Evolutionary conservation across 2,329 filamentous ascomycete species (phyloP).

Genomic region (Tolypocladium album): DNA sequence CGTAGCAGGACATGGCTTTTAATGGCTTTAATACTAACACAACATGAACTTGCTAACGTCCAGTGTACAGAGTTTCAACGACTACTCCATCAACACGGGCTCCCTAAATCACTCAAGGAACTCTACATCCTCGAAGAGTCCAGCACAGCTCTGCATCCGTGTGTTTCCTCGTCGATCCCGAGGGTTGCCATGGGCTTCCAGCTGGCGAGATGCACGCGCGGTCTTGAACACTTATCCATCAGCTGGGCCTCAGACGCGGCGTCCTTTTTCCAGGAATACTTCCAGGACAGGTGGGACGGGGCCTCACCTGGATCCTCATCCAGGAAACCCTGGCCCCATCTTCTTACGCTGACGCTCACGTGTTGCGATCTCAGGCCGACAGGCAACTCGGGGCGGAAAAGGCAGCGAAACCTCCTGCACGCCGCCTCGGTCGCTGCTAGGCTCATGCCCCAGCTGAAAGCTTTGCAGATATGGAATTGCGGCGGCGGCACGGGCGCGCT

Average conservation of each 20-base stretch:
- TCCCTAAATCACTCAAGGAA: neutral
- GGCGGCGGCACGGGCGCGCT: neutral
- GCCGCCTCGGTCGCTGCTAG: neutral
- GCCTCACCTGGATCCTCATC: neutral
- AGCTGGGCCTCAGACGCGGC: neutral
- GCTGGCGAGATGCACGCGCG: neutral
- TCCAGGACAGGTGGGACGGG: neutral
- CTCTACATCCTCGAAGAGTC: neutral
- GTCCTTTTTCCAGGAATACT: neutral
- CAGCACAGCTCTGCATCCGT: neutral
- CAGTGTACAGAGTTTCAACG: neutral
- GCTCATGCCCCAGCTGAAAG: neutral
- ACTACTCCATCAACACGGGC: neutral
- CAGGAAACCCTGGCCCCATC: neutral
- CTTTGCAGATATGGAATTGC: neutral
- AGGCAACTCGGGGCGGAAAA: neutral
- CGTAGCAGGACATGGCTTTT: neutral
- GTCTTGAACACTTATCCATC: neutral
- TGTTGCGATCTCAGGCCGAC: neutral
- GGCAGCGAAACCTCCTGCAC: neutral
- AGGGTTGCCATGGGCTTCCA: neutral
- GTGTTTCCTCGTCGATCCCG: neutral
- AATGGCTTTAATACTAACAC: neutral
- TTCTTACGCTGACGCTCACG: neutral
- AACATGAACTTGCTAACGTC: neutral